Conservation (phyloP, 345 rosid genomes). For the Xanthoceras sorbifolium region DNA sequence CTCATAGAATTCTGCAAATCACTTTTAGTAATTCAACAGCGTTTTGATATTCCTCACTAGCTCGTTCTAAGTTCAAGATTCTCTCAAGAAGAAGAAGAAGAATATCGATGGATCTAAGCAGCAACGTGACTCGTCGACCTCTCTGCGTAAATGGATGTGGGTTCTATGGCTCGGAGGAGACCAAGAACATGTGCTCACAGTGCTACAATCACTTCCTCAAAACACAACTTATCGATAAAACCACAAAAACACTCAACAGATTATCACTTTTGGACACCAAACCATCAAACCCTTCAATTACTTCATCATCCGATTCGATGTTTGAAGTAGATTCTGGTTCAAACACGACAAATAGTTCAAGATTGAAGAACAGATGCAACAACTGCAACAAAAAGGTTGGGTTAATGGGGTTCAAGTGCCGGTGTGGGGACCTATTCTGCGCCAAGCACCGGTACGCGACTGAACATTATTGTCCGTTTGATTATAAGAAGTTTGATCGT, state of each 20-base stretch:
- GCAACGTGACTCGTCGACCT: neutral
- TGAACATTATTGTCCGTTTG: conserved; percentile 38
- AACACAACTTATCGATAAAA: neutral
- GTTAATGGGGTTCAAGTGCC: conserved; percentile 21
- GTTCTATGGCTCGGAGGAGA: conserved; percentile 25
- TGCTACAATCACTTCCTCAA: conserved; percentile 33
- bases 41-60: too few relatives aligned
- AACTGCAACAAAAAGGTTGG: conserved; percentile 30
- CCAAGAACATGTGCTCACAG: conserved; percentile 31
- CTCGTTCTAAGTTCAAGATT: too few relatives aligned
- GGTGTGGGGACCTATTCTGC: conserved; percentile 37
- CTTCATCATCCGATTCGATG: neutral
- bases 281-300: neutral
- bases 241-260: neutral
- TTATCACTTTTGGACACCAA: neutral
- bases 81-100: neutral
- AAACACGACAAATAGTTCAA: neutral
- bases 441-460: conserved; percentile 36
- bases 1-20: too few relatives aligned
- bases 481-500: conserved; percentile 32
- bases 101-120: neutral
- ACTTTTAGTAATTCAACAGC: too few relatives aligned
- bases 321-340: too few relatives aligned
- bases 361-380: conserved; percentile 5
- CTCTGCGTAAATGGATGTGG: conserved; percentile 32